phyloP scores from a whole-genome alignment of 345 rosid species.

The Linum tenue region DNA sequence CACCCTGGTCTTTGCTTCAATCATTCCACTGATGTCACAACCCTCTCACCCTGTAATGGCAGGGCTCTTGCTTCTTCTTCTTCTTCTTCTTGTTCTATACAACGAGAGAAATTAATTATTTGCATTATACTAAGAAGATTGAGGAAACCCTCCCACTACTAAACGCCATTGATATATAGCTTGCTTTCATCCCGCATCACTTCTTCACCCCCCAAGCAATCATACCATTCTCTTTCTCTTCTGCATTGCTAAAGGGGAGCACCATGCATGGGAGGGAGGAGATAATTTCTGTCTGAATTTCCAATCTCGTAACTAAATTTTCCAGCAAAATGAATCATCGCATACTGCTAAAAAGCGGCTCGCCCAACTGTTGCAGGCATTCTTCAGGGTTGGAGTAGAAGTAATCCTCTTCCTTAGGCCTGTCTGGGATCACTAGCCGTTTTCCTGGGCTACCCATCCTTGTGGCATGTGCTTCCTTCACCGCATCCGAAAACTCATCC shows the following conservation, averaged over 20 bases:
- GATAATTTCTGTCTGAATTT: background rate
- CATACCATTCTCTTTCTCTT: background rate
- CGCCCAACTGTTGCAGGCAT: constrained; percentile 74
- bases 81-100: background rate
- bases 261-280: background rate
- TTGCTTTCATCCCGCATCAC: background rate
- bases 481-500: constrained; percentile 66
- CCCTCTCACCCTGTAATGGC: background rate
- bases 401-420: constrained; percentile 93
- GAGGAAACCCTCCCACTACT: background rate
- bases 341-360: constrained; percentile 34
- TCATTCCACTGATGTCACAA: background rate
- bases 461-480: constrained; percentile 61
- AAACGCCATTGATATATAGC: background rate
- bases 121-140: background rate
- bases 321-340: constrained; percentile 14
- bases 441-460: constrained; percentile 68
- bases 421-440: constrained; percentile 52
- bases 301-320: background rate
- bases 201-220: background rate
- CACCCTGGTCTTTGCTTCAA: background rate
- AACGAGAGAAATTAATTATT: background rate
- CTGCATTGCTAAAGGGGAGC: background rate
- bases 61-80: background rate
- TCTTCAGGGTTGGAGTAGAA: constrained; percentile 92